Evolutionary conservation across 2,329 filamentous ascomycete species (phyloP).

Genomic region (Zasmidium cellare): DNA sequence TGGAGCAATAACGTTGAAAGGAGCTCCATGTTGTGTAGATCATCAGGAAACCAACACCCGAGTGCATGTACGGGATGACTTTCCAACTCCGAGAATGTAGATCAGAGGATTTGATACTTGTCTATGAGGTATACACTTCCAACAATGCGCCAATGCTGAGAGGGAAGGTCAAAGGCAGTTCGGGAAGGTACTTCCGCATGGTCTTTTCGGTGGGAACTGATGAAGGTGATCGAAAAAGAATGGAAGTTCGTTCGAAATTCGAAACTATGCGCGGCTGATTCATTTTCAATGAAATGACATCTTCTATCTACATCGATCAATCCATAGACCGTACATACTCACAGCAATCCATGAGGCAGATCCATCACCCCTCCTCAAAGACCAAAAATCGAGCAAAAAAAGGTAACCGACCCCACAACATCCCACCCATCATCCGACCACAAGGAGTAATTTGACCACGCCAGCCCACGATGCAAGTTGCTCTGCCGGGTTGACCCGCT

Average conservation of each 20-base stretch:
- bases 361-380: no score
- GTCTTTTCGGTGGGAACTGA: no score
- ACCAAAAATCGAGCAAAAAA: not conserved
- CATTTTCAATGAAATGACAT: no score
- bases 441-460: not conserved
- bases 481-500: constrained; percentile 2
- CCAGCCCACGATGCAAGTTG: not conserved
- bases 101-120: not conserved
- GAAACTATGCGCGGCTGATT: no score
- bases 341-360: no score
- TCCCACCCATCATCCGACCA: not conserved
- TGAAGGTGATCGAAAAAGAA: no score
- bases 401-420: not conserved
- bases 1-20: not conserved
- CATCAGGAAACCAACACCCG: no score
- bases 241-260: no score
- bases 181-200: no score
- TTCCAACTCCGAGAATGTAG: not conserved
- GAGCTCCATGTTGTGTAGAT: no score
- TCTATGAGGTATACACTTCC: not conserved
- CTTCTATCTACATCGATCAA: no score
- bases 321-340: no score
- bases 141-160: not conserved
- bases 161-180: not conserved
- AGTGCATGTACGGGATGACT: not conserved